These are phyloP conservation scores for Rhodotorula babjevae DNA, from an alignment of 768 basidiomycete species.

Conservation along the genomic window DNA sequence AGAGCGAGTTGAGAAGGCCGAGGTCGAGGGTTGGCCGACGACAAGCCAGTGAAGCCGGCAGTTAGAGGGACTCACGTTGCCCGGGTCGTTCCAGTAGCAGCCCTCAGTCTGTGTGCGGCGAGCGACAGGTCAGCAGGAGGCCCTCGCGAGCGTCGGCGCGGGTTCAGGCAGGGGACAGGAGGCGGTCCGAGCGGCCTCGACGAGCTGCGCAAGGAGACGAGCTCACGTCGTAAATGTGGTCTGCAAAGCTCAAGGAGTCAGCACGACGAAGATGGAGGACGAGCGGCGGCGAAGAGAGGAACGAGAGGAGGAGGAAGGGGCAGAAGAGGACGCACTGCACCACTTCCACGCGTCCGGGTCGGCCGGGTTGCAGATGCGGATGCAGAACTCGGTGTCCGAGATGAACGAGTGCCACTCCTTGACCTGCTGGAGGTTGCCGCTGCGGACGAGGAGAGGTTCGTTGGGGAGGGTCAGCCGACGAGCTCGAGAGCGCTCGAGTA, in stretches of 20 bases:
- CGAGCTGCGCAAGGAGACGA: too few species aligned
- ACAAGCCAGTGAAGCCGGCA: too few species aligned
- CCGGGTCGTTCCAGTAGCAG: constrained; percentile 49
- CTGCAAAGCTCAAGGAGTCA: constrained; percentile 55
- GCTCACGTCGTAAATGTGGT: constrained; percentile 54
- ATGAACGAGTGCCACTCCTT: constrained; percentile 62
- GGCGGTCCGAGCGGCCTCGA: too few species aligned
- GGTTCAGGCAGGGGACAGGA: background rate
- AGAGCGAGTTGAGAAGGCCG: too few species aligned
- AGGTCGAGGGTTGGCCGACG: too few species aligned
- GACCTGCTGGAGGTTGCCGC: constrained; percentile 54
- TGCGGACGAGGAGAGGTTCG: constrained; percentile 32
- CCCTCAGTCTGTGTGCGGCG: background rate
- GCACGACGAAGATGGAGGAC: too few species aligned
- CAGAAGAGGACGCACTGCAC: constrained; percentile 47
- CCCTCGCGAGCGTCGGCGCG: background rate
- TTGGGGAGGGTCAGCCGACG: background rate
- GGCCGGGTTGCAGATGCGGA: constrained; percentile 40
- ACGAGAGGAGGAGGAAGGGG: too few species aligned
- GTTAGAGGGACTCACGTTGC: background rate
- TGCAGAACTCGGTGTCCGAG: constrained; percentile 48
- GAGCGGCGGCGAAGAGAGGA: too few species aligned
- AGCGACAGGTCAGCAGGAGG: too few species aligned
- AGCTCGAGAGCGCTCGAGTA: too few species aligned
- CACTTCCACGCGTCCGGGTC: constrained; percentile 51